Conservation (phyloP, 2,329 filamentous ascomycete species). For the Chaetomiaceae sp. region DNA sequence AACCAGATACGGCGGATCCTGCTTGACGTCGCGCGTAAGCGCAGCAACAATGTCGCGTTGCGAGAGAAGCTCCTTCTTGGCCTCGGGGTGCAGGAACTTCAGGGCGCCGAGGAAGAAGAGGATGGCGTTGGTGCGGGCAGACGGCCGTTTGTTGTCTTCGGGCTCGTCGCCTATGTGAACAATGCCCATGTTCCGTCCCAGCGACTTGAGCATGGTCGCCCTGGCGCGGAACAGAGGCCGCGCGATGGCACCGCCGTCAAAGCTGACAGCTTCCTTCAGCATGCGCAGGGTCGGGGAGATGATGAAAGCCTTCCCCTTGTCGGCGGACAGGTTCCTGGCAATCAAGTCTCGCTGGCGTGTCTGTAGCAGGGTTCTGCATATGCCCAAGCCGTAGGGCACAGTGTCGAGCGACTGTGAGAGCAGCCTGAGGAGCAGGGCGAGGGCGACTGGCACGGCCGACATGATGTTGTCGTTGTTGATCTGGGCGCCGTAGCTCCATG, state of each 20-base stretch:
- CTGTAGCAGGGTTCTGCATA: constrained; percentile 78
- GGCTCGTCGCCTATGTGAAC: constrained; percentile 52
- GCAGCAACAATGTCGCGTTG: constrained; percentile 66
- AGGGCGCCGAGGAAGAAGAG: constrained; percentile 76
- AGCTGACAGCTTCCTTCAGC: constrained; percentile 75
- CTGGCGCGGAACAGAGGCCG: constrained; percentile 72
- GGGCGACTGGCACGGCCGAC: constrained; percentile 72
- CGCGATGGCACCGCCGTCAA: constrained; percentile 80
- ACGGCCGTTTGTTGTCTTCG: constrained; percentile 67
- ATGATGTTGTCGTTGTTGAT: constrained; percentile 76
- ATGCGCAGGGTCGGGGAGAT: constrained; percentile 85
- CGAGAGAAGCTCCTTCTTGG: constrained; percentile 77
- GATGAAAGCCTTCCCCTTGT: constrained; percentile 78
- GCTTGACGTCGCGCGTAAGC: constrained; percentile 70
- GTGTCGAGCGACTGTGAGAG: constrained; percentile 71
- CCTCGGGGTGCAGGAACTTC: constrained; percentile 69
- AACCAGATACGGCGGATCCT: constrained; percentile 71
- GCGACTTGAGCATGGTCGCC: constrained; percentile 71
- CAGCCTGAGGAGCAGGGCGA: constrained; percentile 76
- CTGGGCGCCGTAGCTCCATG: constrained; percentile 78
- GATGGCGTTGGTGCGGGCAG: constrained; percentile 76
- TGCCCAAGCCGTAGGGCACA: constrained; percentile 65
- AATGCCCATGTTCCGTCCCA: constrained; percentile 78
- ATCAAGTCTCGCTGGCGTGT: constrained; percentile 76
- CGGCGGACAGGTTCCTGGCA: constrained; percentile 70